Base-by-base conservation (phyloP, 2,329 filamentous ascomycete genomes). In the Penicillium hordei region DNA sequence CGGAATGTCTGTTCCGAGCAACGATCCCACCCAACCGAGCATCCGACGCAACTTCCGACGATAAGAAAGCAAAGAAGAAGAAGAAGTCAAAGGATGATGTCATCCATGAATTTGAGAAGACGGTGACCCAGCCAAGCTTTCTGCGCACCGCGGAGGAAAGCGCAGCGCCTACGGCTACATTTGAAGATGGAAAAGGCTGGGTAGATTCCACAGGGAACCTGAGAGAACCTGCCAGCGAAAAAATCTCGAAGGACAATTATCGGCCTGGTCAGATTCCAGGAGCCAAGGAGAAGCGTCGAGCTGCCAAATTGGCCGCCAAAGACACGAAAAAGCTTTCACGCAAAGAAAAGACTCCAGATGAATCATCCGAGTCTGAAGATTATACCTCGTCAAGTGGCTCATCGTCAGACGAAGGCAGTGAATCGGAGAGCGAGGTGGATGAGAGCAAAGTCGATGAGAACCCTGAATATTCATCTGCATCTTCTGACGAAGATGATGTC, bases 91-190 rank as follows among this genome's bases (percentile, higher is more conserved):
- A 79, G 23, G 85, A 89, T 58, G 81, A 88, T 9, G 79, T 91
- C 4, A 83, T 97, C 3, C 93, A 97, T 74, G 94, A 99, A 71
- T 97, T 97, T 70, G 85, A 89, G 66, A 92, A 91, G 72, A 92
- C 89, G 8, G 86, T 85, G 38, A 93, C 91, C 67, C 89, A 91
- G 62, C 90, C 92, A 0, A 89, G 85, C 5, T 97, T 96, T 70
- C 75, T 97, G 58, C 91, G 90, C 71, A 79, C 81, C 6, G 80
- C 71, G 13, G 67, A 72, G 15, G 72, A 78, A 1, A 76, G 75
- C 1, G 75, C 76, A 2, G 80, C 81, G 46, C 72, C 79, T n/a
- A 80, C 81, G 39, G 74, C 81, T 3, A 86, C 88, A 55, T 97
- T 88, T 71, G 83, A 94, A 40, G 89, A 96, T 53, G 92, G 89